These are phyloP conservation scores for Ustilago shanxiensis DNA, from an alignment of 1,284 basidiomycete species.

Conservation along the genomic window DNA sequence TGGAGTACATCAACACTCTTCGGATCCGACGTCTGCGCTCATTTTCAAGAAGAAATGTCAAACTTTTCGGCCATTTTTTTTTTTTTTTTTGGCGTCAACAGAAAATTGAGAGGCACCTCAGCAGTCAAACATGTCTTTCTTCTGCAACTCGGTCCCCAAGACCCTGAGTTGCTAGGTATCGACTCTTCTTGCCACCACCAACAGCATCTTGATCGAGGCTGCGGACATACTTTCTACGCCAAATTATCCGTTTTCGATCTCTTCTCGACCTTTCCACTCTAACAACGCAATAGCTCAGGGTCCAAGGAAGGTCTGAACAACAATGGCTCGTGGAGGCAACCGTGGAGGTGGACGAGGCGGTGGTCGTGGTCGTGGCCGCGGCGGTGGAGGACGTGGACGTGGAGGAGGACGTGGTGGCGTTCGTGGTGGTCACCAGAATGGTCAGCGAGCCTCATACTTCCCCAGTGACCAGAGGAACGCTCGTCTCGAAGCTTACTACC, in stretches of 20 bases:
- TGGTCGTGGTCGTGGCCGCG: slow-evolving; percentile 36
- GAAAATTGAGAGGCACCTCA: slow-evolving; percentile 10
- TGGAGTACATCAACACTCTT: not conserved
- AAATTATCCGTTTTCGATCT: slow-evolving; percentile 3
- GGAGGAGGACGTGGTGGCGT: slow-evolving; percentile 39
- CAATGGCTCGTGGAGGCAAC: slow-evolving; percentile 48
- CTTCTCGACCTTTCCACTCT: not conserved
- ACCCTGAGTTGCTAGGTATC: slow-evolving; percentile 6
- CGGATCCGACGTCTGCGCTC: slow-evolving; percentile 14
- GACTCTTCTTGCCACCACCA: slow-evolving; percentile 20
- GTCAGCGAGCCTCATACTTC: slow-evolving; percentile 23
- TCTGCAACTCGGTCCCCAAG: slow-evolving; percentile 4
- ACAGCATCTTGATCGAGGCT: slow-evolving; percentile 23
- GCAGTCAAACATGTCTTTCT: slow-evolving; percentile 3
- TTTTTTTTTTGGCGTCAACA: not conserved
- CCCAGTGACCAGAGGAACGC: slow-evolving; percentile 47
- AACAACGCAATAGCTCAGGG: not conserved
- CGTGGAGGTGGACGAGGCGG: slow-evolving; percentile 30
- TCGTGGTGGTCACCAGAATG: slow-evolving; percentile 33
- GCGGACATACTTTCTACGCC: slow-evolving; percentile 7
- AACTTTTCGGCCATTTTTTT: slow-evolving; percentile 12
- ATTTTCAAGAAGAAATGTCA: slow-evolving; percentile 10
- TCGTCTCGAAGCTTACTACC: slow-evolving; percentile 66
- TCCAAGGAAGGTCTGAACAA: not conserved
- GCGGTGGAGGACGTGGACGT: slow-evolving; percentile 43